Percentiles rank a stretch among this genome's conserved stretches.
Conservation (phyloP, 2,329 filamentous ascomycete genomes). For the Alternaria arborescens region DNA sequence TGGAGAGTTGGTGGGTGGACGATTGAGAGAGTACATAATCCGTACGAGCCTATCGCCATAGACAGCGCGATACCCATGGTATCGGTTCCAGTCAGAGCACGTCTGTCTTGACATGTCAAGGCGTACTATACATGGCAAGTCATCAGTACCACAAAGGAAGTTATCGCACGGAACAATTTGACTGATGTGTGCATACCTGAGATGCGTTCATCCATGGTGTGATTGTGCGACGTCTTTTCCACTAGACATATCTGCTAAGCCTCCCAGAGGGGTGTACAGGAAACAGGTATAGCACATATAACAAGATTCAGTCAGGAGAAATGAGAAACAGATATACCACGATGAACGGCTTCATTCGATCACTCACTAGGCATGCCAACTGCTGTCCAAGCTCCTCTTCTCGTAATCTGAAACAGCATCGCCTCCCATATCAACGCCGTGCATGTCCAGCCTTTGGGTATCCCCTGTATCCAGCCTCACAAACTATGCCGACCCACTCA, state of each 20-base stretch:
- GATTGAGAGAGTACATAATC: background rate
- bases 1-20: background rate
- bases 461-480: background rate
- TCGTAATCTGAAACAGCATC: background rate
- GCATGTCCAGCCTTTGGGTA: background rate
- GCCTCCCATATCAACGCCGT: background rate
- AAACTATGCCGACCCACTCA: slow-evolving; percentile 4
- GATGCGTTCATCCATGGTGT: background rate
- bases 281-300: background rate
- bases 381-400: background rate
- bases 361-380: background rate
- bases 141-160: background rate
- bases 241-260: background rate
- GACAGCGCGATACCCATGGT: background rate
- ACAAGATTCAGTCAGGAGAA: background rate
- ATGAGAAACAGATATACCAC: background rate
- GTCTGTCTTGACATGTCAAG: background rate
- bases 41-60: background rate
- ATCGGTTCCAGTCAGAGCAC: background rate
- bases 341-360: background rate
- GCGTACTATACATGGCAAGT: background rate
- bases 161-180: background rate
- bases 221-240: background rate
- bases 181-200: background rate
- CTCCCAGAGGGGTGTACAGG: background rate